Conservation (phyloP, 257 asterid genomes). For the Osmanthus fragrans region DNA sequence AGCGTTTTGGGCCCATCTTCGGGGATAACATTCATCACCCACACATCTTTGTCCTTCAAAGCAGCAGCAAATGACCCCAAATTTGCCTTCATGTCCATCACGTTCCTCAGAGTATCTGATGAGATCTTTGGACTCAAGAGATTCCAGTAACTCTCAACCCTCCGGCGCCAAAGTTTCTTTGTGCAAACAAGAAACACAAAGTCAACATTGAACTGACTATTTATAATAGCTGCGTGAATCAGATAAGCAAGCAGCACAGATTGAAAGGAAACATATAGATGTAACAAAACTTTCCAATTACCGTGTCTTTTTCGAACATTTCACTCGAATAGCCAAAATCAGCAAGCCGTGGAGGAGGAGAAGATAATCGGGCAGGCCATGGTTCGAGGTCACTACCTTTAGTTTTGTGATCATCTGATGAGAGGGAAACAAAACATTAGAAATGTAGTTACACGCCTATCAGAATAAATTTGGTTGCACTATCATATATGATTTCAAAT, state of each 20-base stretch:
- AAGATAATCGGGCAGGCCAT: conserved; percentile 87
- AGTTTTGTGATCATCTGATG: conserved; percentile 80
- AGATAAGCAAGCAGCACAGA: conserved; percentile 15
- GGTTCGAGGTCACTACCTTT: conserved; percentile 89
- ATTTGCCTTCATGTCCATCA: conserved; percentile 98
- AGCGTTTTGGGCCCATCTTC: conserved; percentile 95
- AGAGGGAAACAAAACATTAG: conserved; percentile 18
- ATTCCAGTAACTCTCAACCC: conserved; percentile 80
- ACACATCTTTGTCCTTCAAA: conserved; percentile 80
- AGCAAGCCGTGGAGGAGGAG: conserved; percentile 96
- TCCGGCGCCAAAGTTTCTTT: conserved; percentile 80
- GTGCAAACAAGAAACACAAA: conserved; percentile 19
- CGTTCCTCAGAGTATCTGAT: conserved; percentile 69
- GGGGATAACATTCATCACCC: conserved; percentile 97
- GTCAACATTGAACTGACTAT: conserved; percentile 12
- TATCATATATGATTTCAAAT: neutral
- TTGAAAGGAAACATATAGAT: neutral
- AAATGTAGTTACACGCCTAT: conserved; percentile 1
- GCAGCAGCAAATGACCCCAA: conserved; percentile 96
- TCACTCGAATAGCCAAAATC: conserved; percentile 93
- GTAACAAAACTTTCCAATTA: conserved; percentile 31
- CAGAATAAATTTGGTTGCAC: neutral
- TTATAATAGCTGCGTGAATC: conserved; percentile 1
- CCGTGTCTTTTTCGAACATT: conserved; percentile 85
- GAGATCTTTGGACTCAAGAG: conserved; percentile 72